These are phyloP conservation scores for Russula olivacea DNA, from an alignment of 768 basidiomycete species.

Conservation along the genomic window DNA sequence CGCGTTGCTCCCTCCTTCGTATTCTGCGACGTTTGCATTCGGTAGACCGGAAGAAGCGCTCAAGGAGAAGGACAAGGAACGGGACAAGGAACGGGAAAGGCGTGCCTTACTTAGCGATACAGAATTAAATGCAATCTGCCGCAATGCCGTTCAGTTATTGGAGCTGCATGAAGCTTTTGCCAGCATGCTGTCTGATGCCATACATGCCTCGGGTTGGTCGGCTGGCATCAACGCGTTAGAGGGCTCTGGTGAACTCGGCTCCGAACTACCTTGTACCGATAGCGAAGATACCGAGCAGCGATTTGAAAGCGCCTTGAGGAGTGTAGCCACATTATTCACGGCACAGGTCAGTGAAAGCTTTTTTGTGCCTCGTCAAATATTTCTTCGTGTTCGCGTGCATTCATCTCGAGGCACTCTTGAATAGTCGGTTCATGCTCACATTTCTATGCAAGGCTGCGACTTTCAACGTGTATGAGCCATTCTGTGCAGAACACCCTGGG, in stretches of 20 bases:
- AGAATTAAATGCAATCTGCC: conserved; percentile 54
- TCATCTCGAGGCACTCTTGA: neutral
- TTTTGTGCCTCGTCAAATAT: neutral
- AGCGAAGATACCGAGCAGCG: conserved; percentile 8
- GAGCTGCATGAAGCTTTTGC: conserved; percentile 63
- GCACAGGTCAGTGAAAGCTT: conserved; percentile 15
- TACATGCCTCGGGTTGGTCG: conserved; percentile 48
- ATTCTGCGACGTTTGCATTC: conserved; percentile 24
- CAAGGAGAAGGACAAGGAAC: conserved; percentile 16
- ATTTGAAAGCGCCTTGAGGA: conserved; percentile 16
- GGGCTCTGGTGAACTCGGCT: conserved; percentile 1
- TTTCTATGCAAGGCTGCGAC: conserved; percentile 49
- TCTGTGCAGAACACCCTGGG: conserved; percentile 82
- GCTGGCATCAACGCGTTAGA: conserved; percentile 18
- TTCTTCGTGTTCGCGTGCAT: neutral
- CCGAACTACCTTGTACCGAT: conserved; percentile 1
- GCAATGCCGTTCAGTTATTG: conserved; percentile 66
- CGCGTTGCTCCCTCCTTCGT: conserved; percentile 32
- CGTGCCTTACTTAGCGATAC: conserved; percentile 51
- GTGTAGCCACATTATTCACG: conserved; percentile 13
- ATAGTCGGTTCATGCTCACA: conserved; percentile 15
- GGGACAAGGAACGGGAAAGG: conserved; percentile 30
- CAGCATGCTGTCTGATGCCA: conserved; percentile 44
- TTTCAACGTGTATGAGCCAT: conserved; percentile 77
- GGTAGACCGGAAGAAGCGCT: conserved; percentile 8